phyloP scores from a whole-genome alignment of 1,284 basidiomycete species.

The Rhodotorula sp. region DNA sequence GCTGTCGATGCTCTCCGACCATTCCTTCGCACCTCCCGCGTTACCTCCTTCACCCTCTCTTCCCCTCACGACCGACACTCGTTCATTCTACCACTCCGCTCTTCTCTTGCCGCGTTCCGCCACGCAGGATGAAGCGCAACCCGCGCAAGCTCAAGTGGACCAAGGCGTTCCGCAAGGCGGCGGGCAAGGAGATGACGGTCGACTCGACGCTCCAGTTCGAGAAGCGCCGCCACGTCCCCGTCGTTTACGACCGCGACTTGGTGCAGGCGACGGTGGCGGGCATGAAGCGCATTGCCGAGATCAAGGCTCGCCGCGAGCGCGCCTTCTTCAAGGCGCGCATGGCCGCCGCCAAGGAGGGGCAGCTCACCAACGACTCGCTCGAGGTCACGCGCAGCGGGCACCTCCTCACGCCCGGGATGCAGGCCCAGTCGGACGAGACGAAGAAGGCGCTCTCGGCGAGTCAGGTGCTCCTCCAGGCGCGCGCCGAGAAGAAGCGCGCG shows the following conservation, averaged over 20 bases:
- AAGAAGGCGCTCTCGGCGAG: conserved; percentile 44
- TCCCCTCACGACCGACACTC: too few species aligned
- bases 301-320: conserved; percentile 84
- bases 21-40: background rate
- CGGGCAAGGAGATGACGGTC: conserved; percentile 99
- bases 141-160: conserved; percentile 99
- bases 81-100: background rate
- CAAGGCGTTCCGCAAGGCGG: conserved; percentile 97
- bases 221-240: conserved; percentile 96
- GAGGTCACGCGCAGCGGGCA: conserved; percentile 44
- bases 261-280: conserved; percentile 93
- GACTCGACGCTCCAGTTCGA: conserved; percentile 99
- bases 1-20: background rate
- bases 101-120: background rate
- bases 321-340: conserved; percentile 82
- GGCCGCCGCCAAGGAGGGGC: conserved; percentile 42
- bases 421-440: conserved; percentile 34
- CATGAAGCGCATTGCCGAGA: conserved; percentile 93
- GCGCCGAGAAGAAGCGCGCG: conserved; percentile 40
- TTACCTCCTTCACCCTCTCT: background rate
- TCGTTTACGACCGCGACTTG: conserved; percentile 95
- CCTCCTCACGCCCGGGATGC: conserved; percentile 38
- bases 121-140: conserved; percentile 93
- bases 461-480: conserved; percentile 34
- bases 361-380: conserved; percentile 42